Evolutionary conservation across 1,284 basidiomycete genomes (phyloP).

Genomic region (Ceratorhiza oryzae-sativae): DNA sequence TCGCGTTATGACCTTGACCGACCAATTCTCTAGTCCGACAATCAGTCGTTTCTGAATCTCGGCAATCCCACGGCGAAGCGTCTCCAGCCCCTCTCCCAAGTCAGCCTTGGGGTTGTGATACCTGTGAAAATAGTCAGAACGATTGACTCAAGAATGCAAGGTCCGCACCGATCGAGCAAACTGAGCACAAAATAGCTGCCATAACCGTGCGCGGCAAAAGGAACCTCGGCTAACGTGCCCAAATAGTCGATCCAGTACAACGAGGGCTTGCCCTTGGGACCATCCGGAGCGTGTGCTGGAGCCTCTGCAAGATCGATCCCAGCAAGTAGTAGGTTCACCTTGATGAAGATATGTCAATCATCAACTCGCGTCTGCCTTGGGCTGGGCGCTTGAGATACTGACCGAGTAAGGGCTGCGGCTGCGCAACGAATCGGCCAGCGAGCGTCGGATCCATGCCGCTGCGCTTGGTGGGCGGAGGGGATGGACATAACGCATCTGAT

Average conservation of each 20-base stretch:
- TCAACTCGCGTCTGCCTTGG: too few species aligned
- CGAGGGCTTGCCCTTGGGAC: conserved; percentile 50
- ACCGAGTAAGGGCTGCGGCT: conserved; percentile 9
- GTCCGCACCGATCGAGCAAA: conserved; percentile 77
- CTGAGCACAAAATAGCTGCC: conserved; percentile 91
- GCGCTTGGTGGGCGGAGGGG: conserved; percentile 89
- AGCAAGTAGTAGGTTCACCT: conserved; percentile 92
- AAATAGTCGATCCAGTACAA: conserved; percentile 98
- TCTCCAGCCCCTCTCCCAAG: conserved; percentile 84
- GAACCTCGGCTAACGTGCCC: conserved; percentile 87
- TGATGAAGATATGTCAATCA: too few species aligned
- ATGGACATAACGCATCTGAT: conserved; percentile 84
- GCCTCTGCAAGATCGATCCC: conserved; percentile 76
- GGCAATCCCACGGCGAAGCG: conserved; percentile 84
- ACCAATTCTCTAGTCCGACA: conserved; percentile 82
- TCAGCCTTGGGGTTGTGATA: conserved; percentile 86
- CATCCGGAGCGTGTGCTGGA: conserved; percentile 54
- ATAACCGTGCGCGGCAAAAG: conserved; percentile 96
- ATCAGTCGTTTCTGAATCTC: conserved; percentile 88
- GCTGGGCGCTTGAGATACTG: not conserved
- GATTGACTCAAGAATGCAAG: not conserved
- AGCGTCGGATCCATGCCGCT: conserved; percentile 92
- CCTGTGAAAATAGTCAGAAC: conserved; percentile 54
- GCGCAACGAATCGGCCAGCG: conserved; percentile 88
- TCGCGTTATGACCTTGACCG: conserved; percentile 90